Evolutionary conservation across 208 protist species (phyloP).

Genomic region (Jaenimonas drosophilae): DNA sequence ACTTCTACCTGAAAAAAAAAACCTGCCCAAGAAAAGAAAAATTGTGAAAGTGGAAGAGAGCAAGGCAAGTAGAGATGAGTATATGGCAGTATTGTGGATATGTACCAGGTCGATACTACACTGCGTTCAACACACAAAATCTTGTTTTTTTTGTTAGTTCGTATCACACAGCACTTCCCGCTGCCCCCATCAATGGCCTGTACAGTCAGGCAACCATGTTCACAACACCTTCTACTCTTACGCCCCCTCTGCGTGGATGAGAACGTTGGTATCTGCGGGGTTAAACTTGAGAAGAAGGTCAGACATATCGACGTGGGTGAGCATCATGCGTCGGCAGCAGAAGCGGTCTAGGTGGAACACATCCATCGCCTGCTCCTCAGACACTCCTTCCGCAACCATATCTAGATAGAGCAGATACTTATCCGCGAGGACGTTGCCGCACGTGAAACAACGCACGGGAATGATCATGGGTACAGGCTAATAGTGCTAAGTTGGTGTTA

Average conservation of each 20-base stretch:
- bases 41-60: too few relatives aligned
- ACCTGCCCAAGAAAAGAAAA: constrained; percentile 2
- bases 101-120: too few relatives aligned
- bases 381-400: constrained; percentile 87
- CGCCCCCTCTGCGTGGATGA: constrained; percentile 7
- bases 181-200: too few relatives aligned
- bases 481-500: neutral
- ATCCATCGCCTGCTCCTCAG: constrained; percentile 96
- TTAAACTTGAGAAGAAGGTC: constrained; percentile 95
- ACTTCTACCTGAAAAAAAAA: constrained; percentile 1
- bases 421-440: constrained; percentile 98
- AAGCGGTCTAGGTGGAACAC: constrained; percentile 95
- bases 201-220: too few relatives aligned
- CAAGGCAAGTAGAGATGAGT: too few relatives aligned
- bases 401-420: constrained; percentile 96
- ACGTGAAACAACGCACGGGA: constrained; percentile 99
- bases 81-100: too few relatives aligned
- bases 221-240: neutral
- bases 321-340: constrained; percentile 99
- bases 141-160: too few relatives aligned
- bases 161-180: too few relatives aligned
- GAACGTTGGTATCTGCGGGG: constrained; percentile 72
- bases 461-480: constrained; percentile 95
- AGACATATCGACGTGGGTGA: constrained; percentile 99
- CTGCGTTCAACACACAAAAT: too few relatives aligned